These are phyloP conservation scores for Paulownia fortunei DNA, from an alignment of 257 asterid species.

Conservation along the genomic window DNA sequence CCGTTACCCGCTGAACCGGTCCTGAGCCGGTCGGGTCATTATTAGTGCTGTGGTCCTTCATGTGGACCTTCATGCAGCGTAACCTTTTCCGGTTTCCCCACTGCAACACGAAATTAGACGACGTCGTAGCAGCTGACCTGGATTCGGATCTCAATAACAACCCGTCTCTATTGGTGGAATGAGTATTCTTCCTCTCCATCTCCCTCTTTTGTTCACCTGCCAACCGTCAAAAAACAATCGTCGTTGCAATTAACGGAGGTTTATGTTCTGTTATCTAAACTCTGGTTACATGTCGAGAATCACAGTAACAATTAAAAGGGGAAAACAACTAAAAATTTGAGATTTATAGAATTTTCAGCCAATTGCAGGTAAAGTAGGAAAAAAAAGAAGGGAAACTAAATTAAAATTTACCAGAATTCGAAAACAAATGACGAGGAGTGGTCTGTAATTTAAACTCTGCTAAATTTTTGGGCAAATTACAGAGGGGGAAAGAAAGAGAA, in stretches of 20 bases:
- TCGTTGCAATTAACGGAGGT: constrained; percentile 31
- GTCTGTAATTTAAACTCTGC: neutral
- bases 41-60: constrained; percentile 43
- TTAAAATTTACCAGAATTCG: neutral
- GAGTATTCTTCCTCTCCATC: constrained; percentile 64
- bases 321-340: neutral
- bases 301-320: neutral
- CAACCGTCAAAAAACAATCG: constrained; percentile 13
- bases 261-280: constrained; percentile 19
- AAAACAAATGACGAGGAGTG: neutral
- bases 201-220: constrained; percentile 38
- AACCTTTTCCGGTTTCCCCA: constrained; percentile 86
- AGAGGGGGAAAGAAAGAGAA: neutral
- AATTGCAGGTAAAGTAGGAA: neutral
- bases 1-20: constrained; percentile 43
- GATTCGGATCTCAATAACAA: constrained; percentile 56
- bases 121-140: constrained; percentile 51
- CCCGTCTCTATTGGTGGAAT: constrained; percentile 50
- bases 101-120: constrained; percentile 77
- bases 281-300: constrained; percentile 11
- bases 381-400: neutral
- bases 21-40: constrained; percentile 53
- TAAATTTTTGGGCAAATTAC: neutral
- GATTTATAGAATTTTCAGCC: neutral
- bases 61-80: constrained; percentile 77